phyloP scores from a whole-genome alignment of 257 asterid genomes.

The Gentiana dahurica region DNA sequence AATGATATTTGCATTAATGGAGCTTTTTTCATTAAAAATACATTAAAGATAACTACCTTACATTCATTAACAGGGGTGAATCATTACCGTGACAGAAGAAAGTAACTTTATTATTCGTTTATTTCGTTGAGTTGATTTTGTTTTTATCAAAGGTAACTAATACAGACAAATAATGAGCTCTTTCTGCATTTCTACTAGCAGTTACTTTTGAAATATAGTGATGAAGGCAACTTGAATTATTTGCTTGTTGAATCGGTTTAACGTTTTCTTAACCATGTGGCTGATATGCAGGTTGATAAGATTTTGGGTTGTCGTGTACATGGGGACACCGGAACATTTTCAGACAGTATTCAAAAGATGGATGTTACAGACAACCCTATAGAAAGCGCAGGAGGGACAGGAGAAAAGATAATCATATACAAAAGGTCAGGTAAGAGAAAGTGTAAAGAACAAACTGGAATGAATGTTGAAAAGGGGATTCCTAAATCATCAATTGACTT shows the following conservation, averaged over 20 bases:
- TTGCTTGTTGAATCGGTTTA: background rate
- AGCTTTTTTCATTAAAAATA: no score
- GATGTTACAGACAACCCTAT: constrained; percentile 33
- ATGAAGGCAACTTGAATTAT: background rate
- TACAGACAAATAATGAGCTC: no score
- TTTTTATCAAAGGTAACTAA: no score
- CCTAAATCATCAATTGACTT: constrained; percentile 29
- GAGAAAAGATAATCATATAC: constrained; percentile 50
- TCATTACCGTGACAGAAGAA: no score
- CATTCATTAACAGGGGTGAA: no score
- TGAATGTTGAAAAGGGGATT: constrained; percentile 17
- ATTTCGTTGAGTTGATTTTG: no score
- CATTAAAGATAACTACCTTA: no score
- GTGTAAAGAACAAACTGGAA: constrained; percentile 31
- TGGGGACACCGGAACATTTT: constrained; percentile 25
- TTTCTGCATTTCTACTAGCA: no score
- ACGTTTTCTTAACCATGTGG: background rate
- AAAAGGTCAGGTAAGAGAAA: constrained; percentile 50
- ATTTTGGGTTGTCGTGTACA: constrained; percentile 74
- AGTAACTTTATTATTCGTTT: no score
- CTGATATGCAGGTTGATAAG: constrained; percentile 62
- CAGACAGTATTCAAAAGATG: constrained; percentile 15
- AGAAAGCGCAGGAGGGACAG: constrained; percentile 25
- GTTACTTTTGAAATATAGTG: no score
- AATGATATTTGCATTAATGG: no score